These are phyloP conservation scores for Sugiyamaella neomexicana DNA, from an alignment of 1,139 yeast genomes.

Conservation along the genomic window DNA sequence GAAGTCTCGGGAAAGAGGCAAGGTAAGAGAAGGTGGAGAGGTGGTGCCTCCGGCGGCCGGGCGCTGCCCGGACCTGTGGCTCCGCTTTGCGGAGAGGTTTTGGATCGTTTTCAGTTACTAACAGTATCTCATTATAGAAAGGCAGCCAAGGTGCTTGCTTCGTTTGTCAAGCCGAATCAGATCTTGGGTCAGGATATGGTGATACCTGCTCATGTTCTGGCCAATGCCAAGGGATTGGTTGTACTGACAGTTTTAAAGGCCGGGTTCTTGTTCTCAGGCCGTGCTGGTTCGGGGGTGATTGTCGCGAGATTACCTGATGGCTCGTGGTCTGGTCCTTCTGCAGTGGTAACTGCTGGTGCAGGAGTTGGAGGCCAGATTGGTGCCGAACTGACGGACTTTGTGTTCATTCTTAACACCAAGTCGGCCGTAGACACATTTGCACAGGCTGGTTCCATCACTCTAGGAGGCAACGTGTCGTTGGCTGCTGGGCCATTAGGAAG, in stretches of 20 bases:
- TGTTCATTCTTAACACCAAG: slow-evolving; percentile 79
- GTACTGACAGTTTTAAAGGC: slow-evolving; percentile 93
- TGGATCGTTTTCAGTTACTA: background rate
- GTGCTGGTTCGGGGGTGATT: slow-evolving; percentile 96
- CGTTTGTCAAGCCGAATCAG: slow-evolving; percentile 95
- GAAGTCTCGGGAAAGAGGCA: slow-evolving; percentile 83
- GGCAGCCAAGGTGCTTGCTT: slow-evolving; percentile 91
- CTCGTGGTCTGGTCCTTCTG: slow-evolving; percentile 96
- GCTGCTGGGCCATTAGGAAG: slow-evolving; percentile 99
- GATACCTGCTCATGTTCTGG: slow-evolving; percentile 84
- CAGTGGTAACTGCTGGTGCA: slow-evolving; percentile 94
- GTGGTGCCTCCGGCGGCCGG: background rate
- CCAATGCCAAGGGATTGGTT: slow-evolving; percentile 91
- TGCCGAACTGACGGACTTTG: slow-evolving; percentile 94
- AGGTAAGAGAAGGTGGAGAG: slow-evolving; percentile 46
- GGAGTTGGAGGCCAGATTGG: slow-evolving; percentile 99
- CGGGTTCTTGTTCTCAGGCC: slow-evolving; percentile 91
- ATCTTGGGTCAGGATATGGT: slow-evolving; percentile 82
- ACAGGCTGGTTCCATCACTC: slow-evolving; percentile 88
- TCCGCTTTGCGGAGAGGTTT: background rate
- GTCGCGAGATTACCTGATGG: slow-evolving; percentile 95
- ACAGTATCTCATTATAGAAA: slow-evolving; percentile 53
- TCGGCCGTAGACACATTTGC: slow-evolving; percentile 95
- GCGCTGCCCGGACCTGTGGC: background rate
- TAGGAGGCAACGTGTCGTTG: slow-evolving; percentile 92